Base-by-base conservation (phyloP, 2,329 filamentous ascomycete species). In the Calonectria crousiana region DNA sequence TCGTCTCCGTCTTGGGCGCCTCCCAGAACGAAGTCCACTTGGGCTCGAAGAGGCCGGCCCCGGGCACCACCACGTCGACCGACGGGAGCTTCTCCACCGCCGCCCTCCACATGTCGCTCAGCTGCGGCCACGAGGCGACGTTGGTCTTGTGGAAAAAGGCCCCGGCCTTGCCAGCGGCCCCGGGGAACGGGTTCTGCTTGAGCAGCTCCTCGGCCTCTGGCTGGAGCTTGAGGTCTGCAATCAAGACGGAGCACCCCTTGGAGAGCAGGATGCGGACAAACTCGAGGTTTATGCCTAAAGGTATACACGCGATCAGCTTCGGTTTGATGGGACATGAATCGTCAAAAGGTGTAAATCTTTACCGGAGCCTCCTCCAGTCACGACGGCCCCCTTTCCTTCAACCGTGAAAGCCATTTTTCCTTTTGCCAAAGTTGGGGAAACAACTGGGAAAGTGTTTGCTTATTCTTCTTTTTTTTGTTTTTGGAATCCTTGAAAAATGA, bases 11-110 rank as follows among this genome's bases (percentile, higher is more conserved):
- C 38, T 68, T 75, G 8, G 84, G 84, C 14, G 84, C 74, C 26
- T 82, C 75, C 84, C 84, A 86, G 81, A 86, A 86, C 41, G 76
- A 81, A 34, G 81, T 82, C 76, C 78, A 84, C 14, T 78, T 72
- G 5, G 85, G 85, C 64, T 86, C 85, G 74, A 84, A 86, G 44
- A 85, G 58, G 20, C 84, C 84, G 13, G 85, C 85, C 32, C 84
- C 84, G 28, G 83, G 79, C 23, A 85, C 78, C n/a, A 85, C 83
- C 41, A 85, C 81, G 75, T 86, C 84, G 56, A 85, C 64, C 6
- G 62, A 78, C 4, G 78, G 74, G 72, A 85, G 85, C 52, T 74
- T 70, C 2, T 75, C 64, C 8, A 84, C 69, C 3, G 81, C 79
- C 2, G 69, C 72, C n/a, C 76, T 67, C 81, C 83, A 85, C 67